Evolutionary conservation across 2,329 filamentous ascomycete species (phyloP).

Genomic region (Dothideomycetes sp.): DNA sequence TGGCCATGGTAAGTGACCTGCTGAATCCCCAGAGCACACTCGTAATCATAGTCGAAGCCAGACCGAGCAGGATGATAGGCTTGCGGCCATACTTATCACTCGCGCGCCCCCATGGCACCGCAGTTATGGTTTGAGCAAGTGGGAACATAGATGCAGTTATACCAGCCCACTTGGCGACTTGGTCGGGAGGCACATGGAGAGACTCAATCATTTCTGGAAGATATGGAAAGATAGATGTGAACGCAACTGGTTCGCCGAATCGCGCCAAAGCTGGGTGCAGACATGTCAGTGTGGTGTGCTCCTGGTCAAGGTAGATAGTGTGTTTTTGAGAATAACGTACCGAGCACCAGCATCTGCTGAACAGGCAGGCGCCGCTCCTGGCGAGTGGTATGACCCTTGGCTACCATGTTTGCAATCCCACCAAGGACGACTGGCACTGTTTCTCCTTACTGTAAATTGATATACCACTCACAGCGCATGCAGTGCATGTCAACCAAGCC

Average conservation of each 20-base stretch:
- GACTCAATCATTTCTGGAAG: conserved; percentile 78
- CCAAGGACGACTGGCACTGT: too few species aligned
- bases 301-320: conserved; percentile 5
- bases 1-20: conserved; percentile 66
- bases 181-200: conserved; percentile 59
- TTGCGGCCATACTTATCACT: conserved; percentile 77
- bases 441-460: too few species aligned
- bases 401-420: too few species aligned
- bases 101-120: conserved; percentile 75
- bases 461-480: too few species aligned
- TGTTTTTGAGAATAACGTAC: conserved; percentile 43
- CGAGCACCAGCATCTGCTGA: conserved; percentile 67
- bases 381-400: not conserved
- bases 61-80: conserved; percentile 62
- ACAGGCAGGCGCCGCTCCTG: conserved; percentile 51
- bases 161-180: conserved; percentile 75
- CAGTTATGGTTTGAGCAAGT: conserved; percentile 72
- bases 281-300: conserved; percentile 19
- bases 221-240: conserved; percentile 91
- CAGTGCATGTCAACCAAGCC: too few species aligned
- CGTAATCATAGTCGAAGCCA: conserved; percentile 69
- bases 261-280: conserved; percentile 66
- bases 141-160: conserved; percentile 76
- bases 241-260: conserved; percentile 80
- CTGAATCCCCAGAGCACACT: conserved; percentile 79